Base-by-base conservation (phyloP, 371 early-diverging fungal genomes). In the Dichotomocladium elegans region DNA sequence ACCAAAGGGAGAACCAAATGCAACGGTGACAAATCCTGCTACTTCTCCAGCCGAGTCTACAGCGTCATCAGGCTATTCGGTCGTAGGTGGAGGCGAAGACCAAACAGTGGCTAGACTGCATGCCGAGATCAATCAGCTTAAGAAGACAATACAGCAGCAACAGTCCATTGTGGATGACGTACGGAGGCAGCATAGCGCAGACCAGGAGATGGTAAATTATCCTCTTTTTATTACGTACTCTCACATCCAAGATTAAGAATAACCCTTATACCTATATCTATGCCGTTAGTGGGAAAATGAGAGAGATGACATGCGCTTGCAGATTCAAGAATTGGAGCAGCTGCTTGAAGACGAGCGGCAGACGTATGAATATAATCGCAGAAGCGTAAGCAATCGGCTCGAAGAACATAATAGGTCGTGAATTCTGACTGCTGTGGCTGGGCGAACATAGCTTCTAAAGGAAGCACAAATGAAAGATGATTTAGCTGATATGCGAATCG, bases 401-500 rank as follows among this genome's bases (percentile, higher is more conserved):
- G n/a, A n/a, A n/a, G n/a, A n/a, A n/a, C n/a, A n/a, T 26, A 15
- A 14, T 49, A 21, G 2, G 10, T 21, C 7, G n/a, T 14, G 33
- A 30, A 40, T 28, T 14, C 6, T 31, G 27, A 26, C 17, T 25
- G 33, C 37, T 35, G 25, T 22, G 27, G 21, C 10, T 17, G 47
- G 14, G n/a, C 8, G 15, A 26, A 43, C 51, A 17, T 63, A 75
- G 76, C 52, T 77, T 12, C 35, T 77, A 45, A 70, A 70, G 27
- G 77, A 77, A 40, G 65, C 69, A 8, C 73, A 73, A 21, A 71
- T 64, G 8, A 70, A 73, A 28, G 77, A 73, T 37, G 70, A 73
- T 27, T 53, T 73, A 24, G 72, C 72, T 2, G 77, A 77, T 50
- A 65, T 73, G 10, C 63, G 74, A 22, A 63, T 77, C 27, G 72